These are phyloP conservation scores for Floccularia luteovirens DNA, from an alignment of 768 basidiomycete species.

Conservation along the genomic window DNA sequence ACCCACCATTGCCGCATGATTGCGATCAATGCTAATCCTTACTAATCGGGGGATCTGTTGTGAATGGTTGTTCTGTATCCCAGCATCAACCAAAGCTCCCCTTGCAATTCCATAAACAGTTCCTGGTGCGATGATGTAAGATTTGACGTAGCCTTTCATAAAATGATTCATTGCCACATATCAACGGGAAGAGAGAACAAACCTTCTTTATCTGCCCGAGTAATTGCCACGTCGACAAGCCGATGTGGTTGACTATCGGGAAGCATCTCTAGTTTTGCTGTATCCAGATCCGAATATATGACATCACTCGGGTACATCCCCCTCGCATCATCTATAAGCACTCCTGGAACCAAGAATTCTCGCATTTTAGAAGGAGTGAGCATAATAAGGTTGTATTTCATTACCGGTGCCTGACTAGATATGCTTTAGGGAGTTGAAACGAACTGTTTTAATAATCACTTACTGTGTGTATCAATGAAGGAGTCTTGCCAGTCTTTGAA, in stretches of 20 bases:
- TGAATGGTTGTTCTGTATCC: slow-evolving; percentile 40
- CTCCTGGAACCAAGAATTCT: slow-evolving; percentile 16
- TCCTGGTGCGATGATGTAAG: slow-evolving; percentile 45
- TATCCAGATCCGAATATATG: slow-evolving; percentile 43
- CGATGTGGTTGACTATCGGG: slow-evolving; percentile 39
- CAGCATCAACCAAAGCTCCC: slow-evolving; percentile 40
- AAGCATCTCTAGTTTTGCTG: slow-evolving; percentile 33
- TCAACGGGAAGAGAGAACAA: not conserved
- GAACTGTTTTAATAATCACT: slow-evolving; percentile 8
- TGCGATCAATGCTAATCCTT: slow-evolving; percentile 28
- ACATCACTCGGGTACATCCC: slow-evolving; percentile 28
- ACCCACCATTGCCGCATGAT: slow-evolving; percentile 43
- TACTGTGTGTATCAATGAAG: slow-evolving; percentile 37
- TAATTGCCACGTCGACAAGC: slow-evolving; percentile 37
- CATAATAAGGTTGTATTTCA: not conserved
- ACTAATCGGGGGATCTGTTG: slow-evolving; percentile 42
- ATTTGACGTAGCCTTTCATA: slow-evolving; percentile 34
- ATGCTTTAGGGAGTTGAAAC: slow-evolving; percentile 1
- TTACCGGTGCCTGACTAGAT: slow-evolving; percentile 25
- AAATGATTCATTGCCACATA: not conserved
- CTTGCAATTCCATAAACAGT: slow-evolving; percentile 45
- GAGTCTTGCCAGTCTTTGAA: slow-evolving; percentile 20
- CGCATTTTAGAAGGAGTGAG: not conserved
- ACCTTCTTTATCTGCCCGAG: slow-evolving; percentile 43
- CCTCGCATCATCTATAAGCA: slow-evolving; percentile 31